Percentiles rank a stretch among this genome's conserved stretches.
Evolutionary conservation across 495 filamentous ascomycete genomes (phyloP).

Genomic region (Penicillium tannophilum): DNA sequence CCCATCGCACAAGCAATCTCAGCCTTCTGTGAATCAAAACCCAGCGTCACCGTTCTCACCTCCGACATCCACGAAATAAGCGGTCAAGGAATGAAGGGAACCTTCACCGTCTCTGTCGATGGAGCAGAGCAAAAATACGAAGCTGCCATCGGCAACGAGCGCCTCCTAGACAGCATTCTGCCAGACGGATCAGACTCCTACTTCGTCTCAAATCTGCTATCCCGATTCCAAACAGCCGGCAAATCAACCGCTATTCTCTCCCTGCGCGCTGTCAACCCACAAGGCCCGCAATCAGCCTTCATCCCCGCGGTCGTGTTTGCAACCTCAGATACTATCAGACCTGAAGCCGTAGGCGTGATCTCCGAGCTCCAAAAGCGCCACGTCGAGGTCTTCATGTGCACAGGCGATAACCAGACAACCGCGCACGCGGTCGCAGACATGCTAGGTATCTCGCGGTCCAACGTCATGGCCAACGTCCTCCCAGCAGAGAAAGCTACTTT

Average conservation of each 20-base stretch:
- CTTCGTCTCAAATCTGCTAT: slow-evolving; percentile 50
- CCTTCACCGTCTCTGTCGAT: slow-evolving; percentile 49
- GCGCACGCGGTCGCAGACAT: slow-evolving; percentile 67
- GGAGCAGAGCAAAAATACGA: slow-evolving; percentile 47
- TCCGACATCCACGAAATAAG: slow-evolving; percentile 70
- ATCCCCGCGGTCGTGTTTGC: slow-evolving; percentile 72
- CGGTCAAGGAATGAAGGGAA: slow-evolving; percentile 79
- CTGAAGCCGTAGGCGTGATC: slow-evolving; percentile 70
- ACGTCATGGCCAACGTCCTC: slow-evolving; percentile 86
- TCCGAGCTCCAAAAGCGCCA: slow-evolving; percentile 61
- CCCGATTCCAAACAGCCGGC: slow-evolving; percentile 68
- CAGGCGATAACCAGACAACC: slow-evolving; percentile 69
- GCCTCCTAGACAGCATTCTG: slow-evolving; percentile 55
- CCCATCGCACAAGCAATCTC: slow-evolving; percentile 85
- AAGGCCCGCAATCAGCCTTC: slow-evolving; percentile 32
- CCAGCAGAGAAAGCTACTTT: slow-evolving; percentile 86
- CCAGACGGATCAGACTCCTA: slow-evolving; percentile 32
- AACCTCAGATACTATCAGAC: slow-evolving; percentile 73
- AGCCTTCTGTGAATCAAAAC: slow-evolving; percentile 58
- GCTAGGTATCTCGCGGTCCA: slow-evolving; percentile 70
- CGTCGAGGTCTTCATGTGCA: slow-evolving; percentile 87
- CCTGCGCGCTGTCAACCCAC: slow-evolving; percentile 34
- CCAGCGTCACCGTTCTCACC: slow-evolving; percentile 33
- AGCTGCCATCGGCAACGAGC: slow-evolving; percentile 83
- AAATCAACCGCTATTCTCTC: slow-evolving; percentile 76